A percentile compares a stretch with the other conserved stretches of the same genome.
phyloP scores from a whole-genome alignment of 441 rosid species.

The Viola pubescens region DNA sequence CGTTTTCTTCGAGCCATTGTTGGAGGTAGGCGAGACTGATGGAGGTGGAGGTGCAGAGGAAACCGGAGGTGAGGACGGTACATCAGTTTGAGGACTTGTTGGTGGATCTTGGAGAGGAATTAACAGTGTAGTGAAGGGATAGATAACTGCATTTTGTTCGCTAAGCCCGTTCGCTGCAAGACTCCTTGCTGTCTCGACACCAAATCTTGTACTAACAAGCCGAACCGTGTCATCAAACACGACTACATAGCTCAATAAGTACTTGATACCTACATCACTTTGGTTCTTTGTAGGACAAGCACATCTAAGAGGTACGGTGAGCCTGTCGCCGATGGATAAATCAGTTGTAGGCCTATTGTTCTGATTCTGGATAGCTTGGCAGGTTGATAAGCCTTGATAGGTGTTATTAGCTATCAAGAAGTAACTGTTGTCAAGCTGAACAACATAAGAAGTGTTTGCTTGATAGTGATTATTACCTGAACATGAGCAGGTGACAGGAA shows the following conservation, averaged over 20 bases:
- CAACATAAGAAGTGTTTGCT: constrained; percentile 42
- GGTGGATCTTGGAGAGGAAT: constrained; percentile 52
- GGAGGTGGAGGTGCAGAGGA: constrained; percentile 21
- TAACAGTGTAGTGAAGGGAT: constrained; percentile 55
- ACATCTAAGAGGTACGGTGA: constrained; percentile 55
- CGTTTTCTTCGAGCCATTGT: constrained; percentile 25
- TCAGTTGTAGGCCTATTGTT: constrained; percentile 20
- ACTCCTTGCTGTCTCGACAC: constrained; percentile 27
- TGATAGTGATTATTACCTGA: constrained; percentile 45
- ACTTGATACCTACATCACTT: constrained; percentile 33
- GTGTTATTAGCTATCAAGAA: constrained; percentile 43
- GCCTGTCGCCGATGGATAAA: constrained; percentile 27
- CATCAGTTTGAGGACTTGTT: constrained; percentile 24
- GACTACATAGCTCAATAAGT: constrained; percentile 39
- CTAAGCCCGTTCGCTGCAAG: constrained; percentile 48
- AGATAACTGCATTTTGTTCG: constrained; percentile 17
- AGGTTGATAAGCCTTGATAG: constrained; percentile 63
- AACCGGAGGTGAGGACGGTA: constrained; percentile 27
- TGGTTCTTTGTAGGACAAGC: constrained; percentile 74
- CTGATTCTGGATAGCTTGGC: constrained; percentile 52
- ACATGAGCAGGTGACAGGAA: constrained; percentile 70
- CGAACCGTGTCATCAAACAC: constrained; percentile 25
- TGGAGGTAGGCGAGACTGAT: constrained; percentile 19
- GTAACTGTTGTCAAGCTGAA: constrained; percentile 21
- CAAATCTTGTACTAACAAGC: constrained; percentile 31